A percentile compares a stretch with the other conserved stretches of the same genome.
Evolutionary conservation across 2,329 filamentous ascomycete species (phyloP).

Genomic region (Colletotrichum trifolii): DNA sequence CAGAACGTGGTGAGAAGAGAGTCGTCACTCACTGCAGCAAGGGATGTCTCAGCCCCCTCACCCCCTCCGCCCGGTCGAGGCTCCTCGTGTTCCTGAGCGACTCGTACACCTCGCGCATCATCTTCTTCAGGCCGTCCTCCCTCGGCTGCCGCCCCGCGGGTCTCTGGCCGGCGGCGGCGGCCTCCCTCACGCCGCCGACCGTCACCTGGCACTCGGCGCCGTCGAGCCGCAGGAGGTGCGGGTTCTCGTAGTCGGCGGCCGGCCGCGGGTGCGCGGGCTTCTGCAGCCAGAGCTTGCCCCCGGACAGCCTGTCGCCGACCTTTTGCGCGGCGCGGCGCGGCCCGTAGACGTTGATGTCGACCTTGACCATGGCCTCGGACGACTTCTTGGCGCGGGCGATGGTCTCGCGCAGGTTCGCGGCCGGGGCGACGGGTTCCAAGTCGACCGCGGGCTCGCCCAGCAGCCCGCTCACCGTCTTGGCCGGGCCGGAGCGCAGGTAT

Average conservation of each 20-base stretch:
- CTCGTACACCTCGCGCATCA: slow-evolving; percentile 38
- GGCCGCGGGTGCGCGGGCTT: slow-evolving; percentile 41
- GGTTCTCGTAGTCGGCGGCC: slow-evolving; percentile 44
- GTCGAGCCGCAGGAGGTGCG: slow-evolving; percentile 43
- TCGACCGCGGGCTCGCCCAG: slow-evolving; percentile 33
- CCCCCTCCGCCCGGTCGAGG: slow-evolving; percentile 38
- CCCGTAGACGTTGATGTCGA: slow-evolving; percentile 53
- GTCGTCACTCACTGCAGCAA: slow-evolving; percentile 41
- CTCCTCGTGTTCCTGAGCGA: slow-evolving; percentile 37
- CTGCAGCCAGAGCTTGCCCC: slow-evolving; percentile 49
- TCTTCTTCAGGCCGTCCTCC: slow-evolving; percentile 21
- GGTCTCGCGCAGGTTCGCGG: slow-evolving; percentile 37
- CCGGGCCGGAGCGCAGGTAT: slow-evolving; percentile 38
- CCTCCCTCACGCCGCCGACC: not conserved
- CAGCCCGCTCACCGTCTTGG: slow-evolving; percentile 37
- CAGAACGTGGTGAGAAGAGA: not conserved
- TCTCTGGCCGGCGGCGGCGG: not conserved
- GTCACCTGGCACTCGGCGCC: slow-evolving; percentile 31
- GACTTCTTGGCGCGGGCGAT: slow-evolving; percentile 42
- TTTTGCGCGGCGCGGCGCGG: slow-evolving; percentile 32
- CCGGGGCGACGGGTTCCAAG: slow-evolving; percentile 40
- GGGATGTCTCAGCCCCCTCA: slow-evolving; percentile 38
- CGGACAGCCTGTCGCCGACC: slow-evolving; percentile 45
- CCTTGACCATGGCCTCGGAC: slow-evolving; percentile 42
- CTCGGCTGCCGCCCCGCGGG: slow-evolving; percentile 4